Percentiles rank a stretch among this genome's conserved stretches.
Evolutionary conservation across 495 filamentous ascomycete genomes (phyloP).

Genomic region (Annulohypoxylon stygium): DNA sequence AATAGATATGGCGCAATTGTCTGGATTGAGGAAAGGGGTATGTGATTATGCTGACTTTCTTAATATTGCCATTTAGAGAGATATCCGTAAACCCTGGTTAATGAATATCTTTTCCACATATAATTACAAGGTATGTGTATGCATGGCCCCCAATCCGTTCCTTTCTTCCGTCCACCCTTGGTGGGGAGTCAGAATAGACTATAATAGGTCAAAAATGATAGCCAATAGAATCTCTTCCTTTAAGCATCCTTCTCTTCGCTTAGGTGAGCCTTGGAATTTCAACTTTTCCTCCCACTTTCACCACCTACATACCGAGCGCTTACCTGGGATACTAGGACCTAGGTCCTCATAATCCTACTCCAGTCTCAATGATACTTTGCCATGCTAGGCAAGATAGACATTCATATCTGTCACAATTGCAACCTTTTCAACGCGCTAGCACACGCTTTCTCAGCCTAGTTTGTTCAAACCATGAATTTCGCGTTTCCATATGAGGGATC

Average conservation of each 20-base stretch:
- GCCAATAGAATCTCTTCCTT: background rate
- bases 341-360: background rate
- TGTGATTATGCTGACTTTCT: background rate
- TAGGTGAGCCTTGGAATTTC: background rate
- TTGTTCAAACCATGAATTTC: background rate
- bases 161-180: background rate
- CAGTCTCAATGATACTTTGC: slow-evolving; percentile 3
- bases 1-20: background rate
- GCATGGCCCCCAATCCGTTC: slow-evolving; percentile 10
- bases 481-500: background rate
- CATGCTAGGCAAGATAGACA: background rate
- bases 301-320: slow-evolving; percentile 1
- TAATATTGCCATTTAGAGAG: background rate
- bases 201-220: background rate
- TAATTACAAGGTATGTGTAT: background rate
- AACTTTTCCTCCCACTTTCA: background rate
- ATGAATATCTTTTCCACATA: background rate
- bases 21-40: background rate
- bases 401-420: slow-evolving; percentile 5
- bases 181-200: slow-evolving; percentile 1
- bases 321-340: background rate
- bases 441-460: background rate
- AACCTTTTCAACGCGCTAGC: background rate
- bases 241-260: background rate
- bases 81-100: background rate